phyloP scores from a whole-genome alignment of 2,329 filamentous ascomycete genomes.

The Seiridium cupressi region DNA sequence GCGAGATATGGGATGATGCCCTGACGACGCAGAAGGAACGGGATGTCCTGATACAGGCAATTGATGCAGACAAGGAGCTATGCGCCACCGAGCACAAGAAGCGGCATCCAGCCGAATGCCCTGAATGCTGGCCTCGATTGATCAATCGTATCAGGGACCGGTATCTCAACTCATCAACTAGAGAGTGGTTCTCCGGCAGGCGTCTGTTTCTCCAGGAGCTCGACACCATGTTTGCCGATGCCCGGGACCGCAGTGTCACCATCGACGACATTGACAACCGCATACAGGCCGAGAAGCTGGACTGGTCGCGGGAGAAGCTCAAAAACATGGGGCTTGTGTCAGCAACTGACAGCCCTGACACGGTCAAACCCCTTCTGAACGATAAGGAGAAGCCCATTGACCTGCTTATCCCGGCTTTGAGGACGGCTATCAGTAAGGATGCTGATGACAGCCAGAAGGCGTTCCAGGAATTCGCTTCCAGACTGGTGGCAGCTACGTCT shows the following conservation, averaged over 20 bases:
- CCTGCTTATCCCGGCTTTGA: slow-evolving; percentile 24
- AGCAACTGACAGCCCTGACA: slow-evolving; percentile 19
- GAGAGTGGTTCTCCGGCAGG: slow-evolving; percentile 53
- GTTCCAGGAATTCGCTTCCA: slow-evolving; percentile 29
- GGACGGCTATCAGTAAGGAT: slow-evolving; percentile 19
- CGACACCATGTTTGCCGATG: slow-evolving; percentile 46
- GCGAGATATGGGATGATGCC: slow-evolving; percentile 31
- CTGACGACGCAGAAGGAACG: slow-evolving; percentile 26
- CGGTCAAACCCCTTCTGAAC: slow-evolving; percentile 22
- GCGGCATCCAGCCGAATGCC: slow-evolving; percentile 42
- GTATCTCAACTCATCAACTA: slow-evolving; percentile 32
- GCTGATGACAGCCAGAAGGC: slow-evolving; percentile 17
- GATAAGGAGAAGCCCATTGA: slow-evolving; percentile 22
- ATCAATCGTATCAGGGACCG: slow-evolving; percentile 43
- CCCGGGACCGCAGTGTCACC: slow-evolving; percentile 39
- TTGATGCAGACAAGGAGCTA: slow-evolving; percentile 38
- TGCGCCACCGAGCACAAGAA: slow-evolving; percentile 43
- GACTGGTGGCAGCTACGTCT: slow-evolving; percentile 28
- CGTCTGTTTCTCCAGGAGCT: slow-evolving; percentile 48
- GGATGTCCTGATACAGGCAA: slow-evolving; percentile 36
- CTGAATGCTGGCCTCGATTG: slow-evolving; percentile 45
- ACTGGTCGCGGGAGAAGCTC: slow-evolving; percentile 46
- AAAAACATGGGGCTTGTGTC: slow-evolving; percentile 23
- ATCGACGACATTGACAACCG: slow-evolving; percentile 46
- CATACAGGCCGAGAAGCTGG: slow-evolving; percentile 49